A percentile compares a stretch with the other conserved stretches of the same genome.
phyloP scores from a whole-genome alignment of 2,329 filamentous ascomycete genomes.

The Colletotrichum sp. region DNA sequence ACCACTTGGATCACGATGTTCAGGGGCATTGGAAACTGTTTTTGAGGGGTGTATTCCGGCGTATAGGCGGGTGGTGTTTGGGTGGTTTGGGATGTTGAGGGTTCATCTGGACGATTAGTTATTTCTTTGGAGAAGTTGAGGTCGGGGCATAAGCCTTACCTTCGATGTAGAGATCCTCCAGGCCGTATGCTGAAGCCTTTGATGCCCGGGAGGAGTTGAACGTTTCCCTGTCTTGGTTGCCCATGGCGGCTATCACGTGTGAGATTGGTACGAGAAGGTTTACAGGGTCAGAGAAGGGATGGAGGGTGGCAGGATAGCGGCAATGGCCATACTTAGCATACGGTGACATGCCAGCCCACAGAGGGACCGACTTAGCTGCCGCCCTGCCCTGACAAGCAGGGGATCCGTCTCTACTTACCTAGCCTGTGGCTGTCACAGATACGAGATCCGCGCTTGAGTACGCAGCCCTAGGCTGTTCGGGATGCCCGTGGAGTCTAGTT shows the following conservation, averaged over 20 bases:
- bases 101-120: not conserved
- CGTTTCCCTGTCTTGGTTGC: not conserved
- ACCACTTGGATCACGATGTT: constrained; percentile 62
- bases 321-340: not conserved
- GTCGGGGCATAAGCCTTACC: not conserved
- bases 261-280: not conserved
- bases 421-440: not conserved
- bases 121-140: not conserved
- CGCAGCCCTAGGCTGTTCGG: not conserved
- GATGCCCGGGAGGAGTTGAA: not conserved
- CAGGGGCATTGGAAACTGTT: constrained; percentile 26
- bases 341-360: not conserved
- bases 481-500: not conserved
- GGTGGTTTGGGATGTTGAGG: not conserved
- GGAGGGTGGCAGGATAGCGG: not conserved
- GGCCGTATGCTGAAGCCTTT: not conserved
- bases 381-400: not conserved
- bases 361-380: not conserved
- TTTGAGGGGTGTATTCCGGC: not conserved
- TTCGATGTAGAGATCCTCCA: constrained; percentile 6
- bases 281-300: not conserved
- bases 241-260: not conserved
- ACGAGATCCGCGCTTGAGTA: not conserved
- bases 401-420: not conserved
- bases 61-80: constrained; percentile 2